These are phyloP conservation scores for Talaromyces sp. DNA, from an alignment of 2,329 filamentous ascomycete species.

Conservation along the genomic window DNA sequence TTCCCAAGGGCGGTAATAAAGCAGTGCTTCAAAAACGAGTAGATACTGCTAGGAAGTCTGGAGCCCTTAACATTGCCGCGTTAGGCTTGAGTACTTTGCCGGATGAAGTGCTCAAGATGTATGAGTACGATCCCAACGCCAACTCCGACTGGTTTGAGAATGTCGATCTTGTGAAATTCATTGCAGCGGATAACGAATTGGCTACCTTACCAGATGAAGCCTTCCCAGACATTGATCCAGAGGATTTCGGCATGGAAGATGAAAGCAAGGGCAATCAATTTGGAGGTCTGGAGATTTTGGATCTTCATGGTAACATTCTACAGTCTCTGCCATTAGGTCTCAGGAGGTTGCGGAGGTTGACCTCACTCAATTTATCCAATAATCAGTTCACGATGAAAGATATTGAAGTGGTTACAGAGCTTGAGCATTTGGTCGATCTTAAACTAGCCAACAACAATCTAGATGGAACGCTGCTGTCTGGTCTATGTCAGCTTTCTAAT, in stretches of 20 bases:
- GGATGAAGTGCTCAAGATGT: constrained; percentile 82
- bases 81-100: constrained; percentile 78
- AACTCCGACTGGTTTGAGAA: constrained; percentile 81
- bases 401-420: constrained; percentile 70
- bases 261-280: constrained; percentile 71
- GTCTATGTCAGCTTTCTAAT: constrained; percentile 61
- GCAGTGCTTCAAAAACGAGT: constrained; percentile 72
- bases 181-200: constrained; percentile 87
- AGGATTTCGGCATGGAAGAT: constrained; percentile 61
- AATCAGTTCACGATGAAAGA: constrained; percentile 73
- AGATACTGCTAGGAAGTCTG: constrained; percentile 68
- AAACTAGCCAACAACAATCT: constrained; percentile 76
- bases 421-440: constrained; percentile 70
- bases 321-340: constrained; percentile 70
- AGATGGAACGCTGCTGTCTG: constrained; percentile 62
- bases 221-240: constrained; percentile 68
- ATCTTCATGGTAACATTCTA: constrained; percentile 82
- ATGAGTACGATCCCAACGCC: constrained; percentile 68
- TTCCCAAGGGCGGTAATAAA: constrained; percentile 55
- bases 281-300: constrained; percentile 72
- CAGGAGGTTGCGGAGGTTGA: constrained; percentile 68
- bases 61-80: constrained; percentile 82
- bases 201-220: constrained; percentile 67
- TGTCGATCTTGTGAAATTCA: constrained; percentile 78
- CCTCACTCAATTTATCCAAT: constrained; percentile 77